Evolutionary conservation across 768 basidiomycete genomes (phyloP).

Genomic region (Tricholoma sp.): DNA sequence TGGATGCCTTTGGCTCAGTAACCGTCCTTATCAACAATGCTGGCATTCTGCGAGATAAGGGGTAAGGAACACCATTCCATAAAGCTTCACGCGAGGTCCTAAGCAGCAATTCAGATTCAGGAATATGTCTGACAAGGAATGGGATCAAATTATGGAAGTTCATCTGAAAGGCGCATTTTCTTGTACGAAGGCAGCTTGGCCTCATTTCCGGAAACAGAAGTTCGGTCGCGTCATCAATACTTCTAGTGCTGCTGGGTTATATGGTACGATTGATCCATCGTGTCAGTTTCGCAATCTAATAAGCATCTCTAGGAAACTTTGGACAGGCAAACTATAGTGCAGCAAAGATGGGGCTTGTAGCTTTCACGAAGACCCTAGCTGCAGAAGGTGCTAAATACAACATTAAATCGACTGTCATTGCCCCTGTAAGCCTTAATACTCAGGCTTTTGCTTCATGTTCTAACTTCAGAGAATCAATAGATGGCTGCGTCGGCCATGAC

Average conservation of each 20-base stretch:
- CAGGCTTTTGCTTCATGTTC: not conserved
- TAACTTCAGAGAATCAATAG: conserved; percentile 29
- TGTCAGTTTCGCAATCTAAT: not conserved
- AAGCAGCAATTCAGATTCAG: conserved; percentile 60
- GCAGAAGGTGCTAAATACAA: conserved; percentile 89
- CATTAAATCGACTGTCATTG: conserved; percentile 83
- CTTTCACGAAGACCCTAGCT: conserved; percentile 90
- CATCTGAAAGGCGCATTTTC: conserved; percentile 93
- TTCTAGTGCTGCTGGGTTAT: conserved; percentile 90
- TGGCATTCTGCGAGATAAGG: conserved; percentile 80
- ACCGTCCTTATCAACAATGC: conserved; percentile 96
- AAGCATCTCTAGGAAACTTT: conserved; percentile 63
- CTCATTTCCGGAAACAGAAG: conserved; percentile 89
- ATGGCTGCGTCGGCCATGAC: conserved; percentile 97
- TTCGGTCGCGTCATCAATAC: conserved; percentile 94
- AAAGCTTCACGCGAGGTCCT: not conserved
- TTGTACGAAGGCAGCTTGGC: conserved; percentile 95
- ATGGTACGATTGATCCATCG: conserved; percentile 50
- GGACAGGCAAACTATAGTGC: conserved; percentile 98
- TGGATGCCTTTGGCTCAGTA: conserved; percentile 78
- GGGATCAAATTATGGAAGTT: conserved; percentile 83
- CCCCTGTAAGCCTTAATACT: conserved; percentile 55
- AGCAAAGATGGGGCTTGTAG: conserved; percentile 94
- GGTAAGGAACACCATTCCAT: conserved; percentile 31
- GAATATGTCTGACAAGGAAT: conserved; percentile 95